Evolutionary conservation across 2,329 filamentous ascomycete genomes (phyloP).

Genomic region (Aspergillus floridensis): DNA sequence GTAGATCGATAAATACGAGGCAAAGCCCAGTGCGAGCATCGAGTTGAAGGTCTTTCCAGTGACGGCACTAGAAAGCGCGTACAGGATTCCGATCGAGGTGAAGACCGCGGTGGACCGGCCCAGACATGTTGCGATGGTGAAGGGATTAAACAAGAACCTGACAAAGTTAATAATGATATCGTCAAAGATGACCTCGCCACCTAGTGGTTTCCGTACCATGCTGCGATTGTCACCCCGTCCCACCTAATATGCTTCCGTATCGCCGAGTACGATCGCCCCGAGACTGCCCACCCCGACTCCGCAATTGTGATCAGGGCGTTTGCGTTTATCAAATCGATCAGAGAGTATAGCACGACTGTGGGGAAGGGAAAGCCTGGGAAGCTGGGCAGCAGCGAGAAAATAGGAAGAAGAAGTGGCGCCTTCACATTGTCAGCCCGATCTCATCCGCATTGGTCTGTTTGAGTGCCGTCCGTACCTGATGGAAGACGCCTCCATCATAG

Average conservation of each 20-base stretch:
- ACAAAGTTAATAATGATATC: slow-evolving; percentile 5
- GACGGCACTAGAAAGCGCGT: slow-evolving; percentile 78
- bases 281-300: slow-evolving; percentile 72
- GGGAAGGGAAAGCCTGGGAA: slow-evolving; percentile 65
- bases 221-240: slow-evolving; percentile 72
- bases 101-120: slow-evolving; percentile 86
- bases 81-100: slow-evolving; percentile 81
- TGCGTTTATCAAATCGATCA: slow-evolving; percentile 78
- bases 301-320: slow-evolving; percentile 76
- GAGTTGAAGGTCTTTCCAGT: slow-evolving; percentile 69
- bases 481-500: slow-evolving; percentile 86
- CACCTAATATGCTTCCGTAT: slow-evolving; percentile 72
- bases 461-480: slow-evolving; percentile 51
- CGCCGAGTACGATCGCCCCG: slow-evolving; percentile 75
- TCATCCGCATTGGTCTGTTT: not conserved
- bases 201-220: slow-evolving; percentile 57
- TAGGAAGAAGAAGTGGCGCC: slow-evolving; percentile 82
- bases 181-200: not conserved
- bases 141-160: slow-evolving; percentile 91
- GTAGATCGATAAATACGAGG: slow-evolving; percentile 89
- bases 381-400: slow-evolving; percentile 85
- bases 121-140: slow-evolving; percentile 86
- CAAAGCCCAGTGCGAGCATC: slow-evolving; percentile 81
- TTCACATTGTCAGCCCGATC: slow-evolving; percentile 37
- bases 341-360: slow-evolving; percentile 75